Conservation (phyloP, 805 yeast genomes). For the Isabelozyma pseudorhagii region DNA sequence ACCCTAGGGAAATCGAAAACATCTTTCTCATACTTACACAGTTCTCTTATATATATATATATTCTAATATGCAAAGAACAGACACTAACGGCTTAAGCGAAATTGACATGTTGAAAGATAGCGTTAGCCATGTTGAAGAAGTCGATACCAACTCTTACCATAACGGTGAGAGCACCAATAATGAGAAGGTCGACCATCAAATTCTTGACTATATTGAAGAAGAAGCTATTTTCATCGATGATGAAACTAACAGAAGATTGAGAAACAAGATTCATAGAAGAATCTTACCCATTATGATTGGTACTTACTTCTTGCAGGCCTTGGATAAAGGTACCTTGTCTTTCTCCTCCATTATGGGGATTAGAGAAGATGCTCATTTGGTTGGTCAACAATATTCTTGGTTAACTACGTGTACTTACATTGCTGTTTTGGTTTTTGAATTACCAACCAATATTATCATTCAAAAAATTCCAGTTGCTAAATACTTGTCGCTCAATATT, state of each 20-base stretch:
- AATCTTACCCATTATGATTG: conserved; percentile 24
- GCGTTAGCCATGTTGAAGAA: conserved; percentile 4
- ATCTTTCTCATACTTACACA: no score
- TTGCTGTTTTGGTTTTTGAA: conserved; percentile 22
- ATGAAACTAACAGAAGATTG: conserved; percentile 17
- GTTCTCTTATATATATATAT: no score
- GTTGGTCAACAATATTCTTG: conserved; percentile 20
- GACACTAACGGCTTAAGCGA: conserved; percentile 1
- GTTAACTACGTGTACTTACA: conserved; percentile 14
- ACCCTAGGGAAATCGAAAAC: not conserved
- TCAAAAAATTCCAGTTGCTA: conserved; percentile 16
- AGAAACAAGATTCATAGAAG: conserved; percentile 20
- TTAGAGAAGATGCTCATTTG: conserved; percentile 18
- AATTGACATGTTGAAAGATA: conserved; percentile 5
- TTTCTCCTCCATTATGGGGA: conserved; percentile 19
- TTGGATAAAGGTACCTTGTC: conserved; percentile 21
- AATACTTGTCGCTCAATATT: conserved; percentile 14
- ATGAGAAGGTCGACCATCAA: conserved; percentile 9
- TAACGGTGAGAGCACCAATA: conserved; percentile 5
- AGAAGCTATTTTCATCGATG: conserved; percentile 18
- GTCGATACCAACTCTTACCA: not conserved
- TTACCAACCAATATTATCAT: conserved; percentile 18
- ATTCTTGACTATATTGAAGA: conserved; percentile 12
- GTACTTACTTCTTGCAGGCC: conserved; percentile 23
- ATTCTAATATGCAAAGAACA: not conserved